These are phyloP conservation scores for Capronia americana DNA, from an alignment of 2,329 filamentous ascomycete species.

Conservation along the genomic window DNA sequence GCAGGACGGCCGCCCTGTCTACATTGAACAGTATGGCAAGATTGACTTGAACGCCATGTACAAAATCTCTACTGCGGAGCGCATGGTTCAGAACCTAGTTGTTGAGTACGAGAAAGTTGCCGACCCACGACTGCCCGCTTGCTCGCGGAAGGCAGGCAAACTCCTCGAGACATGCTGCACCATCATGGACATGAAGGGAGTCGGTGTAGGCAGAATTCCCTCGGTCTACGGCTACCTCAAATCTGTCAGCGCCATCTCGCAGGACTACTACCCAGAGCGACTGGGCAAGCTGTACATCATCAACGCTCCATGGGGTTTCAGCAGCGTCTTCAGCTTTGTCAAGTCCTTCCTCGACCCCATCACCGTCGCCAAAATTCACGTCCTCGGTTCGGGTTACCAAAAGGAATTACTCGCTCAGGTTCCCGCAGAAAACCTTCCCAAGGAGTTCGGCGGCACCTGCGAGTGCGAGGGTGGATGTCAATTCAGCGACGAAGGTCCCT, in stretches of 20 bases:
- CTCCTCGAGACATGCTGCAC: constrained; percentile 98
- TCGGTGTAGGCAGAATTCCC: constrained; percentile 79
- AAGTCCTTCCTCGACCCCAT: constrained; percentile 97
- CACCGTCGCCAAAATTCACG: constrained; percentile 93
- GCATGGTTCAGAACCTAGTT: constrained; percentile 95
- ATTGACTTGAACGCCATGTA: constrained; percentile 89
- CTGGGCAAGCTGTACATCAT: constrained; percentile 96
- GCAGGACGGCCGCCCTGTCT: constrained; percentile 93
- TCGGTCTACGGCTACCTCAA: constrained; percentile 89
- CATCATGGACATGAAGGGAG: constrained; percentile 97
- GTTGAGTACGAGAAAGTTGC: constrained; percentile 97
- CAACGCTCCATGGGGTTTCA: constrained; percentile 97
- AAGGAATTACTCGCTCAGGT: constrained; percentile 84
- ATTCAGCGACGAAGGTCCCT: constrained; percentile 88
- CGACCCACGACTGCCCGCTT: constrained; percentile 91
- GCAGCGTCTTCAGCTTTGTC: constrained; percentile 80
- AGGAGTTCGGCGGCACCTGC: constrained; percentile 82
- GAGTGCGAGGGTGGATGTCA: constrained; percentile 81
- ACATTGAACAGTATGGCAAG: constrained; percentile 94
- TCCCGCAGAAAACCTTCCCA: constrained; percentile 86
- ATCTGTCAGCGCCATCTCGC: constrained; percentile 84
- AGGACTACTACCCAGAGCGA: constrained; percentile 99
- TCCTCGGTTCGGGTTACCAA: constrained; percentile 82
- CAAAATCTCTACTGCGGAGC: constrained; percentile 89
- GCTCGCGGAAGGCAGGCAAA: constrained; percentile 86